These are phyloP conservation scores for Pinus taeda DNA, from an alignment of 75 land plant genomes.

Conservation along the genomic window DNA sequence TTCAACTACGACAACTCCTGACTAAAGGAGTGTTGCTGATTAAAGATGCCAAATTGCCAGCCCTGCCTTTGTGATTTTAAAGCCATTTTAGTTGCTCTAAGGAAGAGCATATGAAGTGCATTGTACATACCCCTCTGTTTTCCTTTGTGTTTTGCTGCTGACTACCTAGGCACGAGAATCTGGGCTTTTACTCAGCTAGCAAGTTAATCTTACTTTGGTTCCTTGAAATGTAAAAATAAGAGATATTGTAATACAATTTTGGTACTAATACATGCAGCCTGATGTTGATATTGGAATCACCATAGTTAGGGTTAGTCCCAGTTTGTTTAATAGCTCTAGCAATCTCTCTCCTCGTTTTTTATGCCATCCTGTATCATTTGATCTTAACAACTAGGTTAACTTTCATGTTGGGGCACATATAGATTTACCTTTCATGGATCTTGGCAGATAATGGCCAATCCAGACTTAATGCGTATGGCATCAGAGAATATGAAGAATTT, in stretches of 20 bases:
- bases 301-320: not conserved
- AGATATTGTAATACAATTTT: not conserved
- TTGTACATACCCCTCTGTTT: no score
- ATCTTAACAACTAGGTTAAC: not conserved
- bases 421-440: conserved; percentile 1
- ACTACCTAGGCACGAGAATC: not conserved
- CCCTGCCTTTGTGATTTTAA: no score
- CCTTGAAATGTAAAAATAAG: not conserved
- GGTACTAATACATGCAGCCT: not conserved
- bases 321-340: not conserved
- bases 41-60: no score
- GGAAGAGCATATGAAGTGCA: no score
- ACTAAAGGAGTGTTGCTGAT: no score
- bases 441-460: conserved; percentile 93
- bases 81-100: no score
- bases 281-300: not conserved
- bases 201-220: not conserved
- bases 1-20: no score
- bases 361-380: not conserved
- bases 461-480: conserved; percentile 81
- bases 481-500: conserved; percentile 86
- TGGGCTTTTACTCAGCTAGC: not conserved
- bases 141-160: no score
- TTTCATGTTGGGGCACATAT: not conserved
- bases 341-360: not conserved